phyloP scores from a whole-genome alignment of 164 flowering plant species.

The Liquidambar formosana region DNA sequence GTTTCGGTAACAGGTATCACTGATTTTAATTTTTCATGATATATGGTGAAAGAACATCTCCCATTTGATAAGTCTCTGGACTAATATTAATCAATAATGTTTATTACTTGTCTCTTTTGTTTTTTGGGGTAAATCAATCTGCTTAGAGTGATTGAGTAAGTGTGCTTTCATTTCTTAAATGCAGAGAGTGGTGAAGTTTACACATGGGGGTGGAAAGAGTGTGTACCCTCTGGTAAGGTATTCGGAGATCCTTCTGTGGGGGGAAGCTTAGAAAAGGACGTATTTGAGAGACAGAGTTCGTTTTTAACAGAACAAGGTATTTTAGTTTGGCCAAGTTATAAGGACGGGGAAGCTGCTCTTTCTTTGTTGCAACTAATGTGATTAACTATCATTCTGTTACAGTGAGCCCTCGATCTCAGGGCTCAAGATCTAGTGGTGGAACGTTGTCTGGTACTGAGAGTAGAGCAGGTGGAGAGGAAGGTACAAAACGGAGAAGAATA shows the following conservation, averaged over 20 bases:
- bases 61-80: not conserved
- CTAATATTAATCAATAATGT: not conserved
- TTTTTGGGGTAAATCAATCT: not conserved
- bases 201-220: constrained; percentile 99
- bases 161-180: not conserved
- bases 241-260: constrained; percentile 53
- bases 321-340: constrained; percentile 3
- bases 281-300: constrained; percentile 44
- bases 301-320: constrained; percentile 72
- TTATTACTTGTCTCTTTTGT: not conserved
- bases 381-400: constrained; percentile 22
- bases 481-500: constrained; percentile 70
- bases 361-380: constrained; percentile 24
- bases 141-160: not conserved
- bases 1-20: constrained; percentile 79
- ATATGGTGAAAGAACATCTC: no score
- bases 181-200: constrained; percentile 79
- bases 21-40: not conserved
- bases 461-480: constrained; percentile 64
- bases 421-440: constrained; percentile 48
- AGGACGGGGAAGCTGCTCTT: not conserved
- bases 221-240: constrained; percentile 90
- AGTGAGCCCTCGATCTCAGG: constrained; percentile 75
- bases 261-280: constrained; percentile 49
- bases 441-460: constrained; percentile 40